Conservation (phyloP, 1,284 basidiomycete species). For the Anthracocystis walkeri region DNA sequence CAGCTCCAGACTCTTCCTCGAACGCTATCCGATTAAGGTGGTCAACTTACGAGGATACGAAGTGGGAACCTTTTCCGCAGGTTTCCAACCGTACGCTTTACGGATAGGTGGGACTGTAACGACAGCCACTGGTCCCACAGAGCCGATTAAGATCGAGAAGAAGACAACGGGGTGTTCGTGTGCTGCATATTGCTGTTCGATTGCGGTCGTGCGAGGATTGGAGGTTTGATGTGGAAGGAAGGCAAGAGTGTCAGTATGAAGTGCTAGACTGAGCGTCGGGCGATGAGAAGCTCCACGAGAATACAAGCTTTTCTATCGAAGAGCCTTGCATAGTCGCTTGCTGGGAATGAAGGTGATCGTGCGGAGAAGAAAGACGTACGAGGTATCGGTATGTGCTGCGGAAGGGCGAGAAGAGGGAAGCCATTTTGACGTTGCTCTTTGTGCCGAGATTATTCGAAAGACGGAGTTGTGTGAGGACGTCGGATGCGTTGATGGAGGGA, state of each 20-base stretch:
- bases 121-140: constrained; percentile 77
- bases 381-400: constrained; percentile 64
- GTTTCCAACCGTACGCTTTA: constrained; percentile 78
- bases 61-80: constrained; percentile 81
- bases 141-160: constrained; percentile 83
- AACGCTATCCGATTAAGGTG: not conserved
- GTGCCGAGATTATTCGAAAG: not conserved
- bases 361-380: constrained; percentile 36
- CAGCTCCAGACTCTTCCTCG: too few relatives aligned
- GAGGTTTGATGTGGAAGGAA: not conserved
- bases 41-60: constrained; percentile 83
- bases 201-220: not conserved
- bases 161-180: constrained; percentile 94
- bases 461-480: too few relatives aligned
- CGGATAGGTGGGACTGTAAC: constrained; percentile 83
- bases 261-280: too few relatives aligned
- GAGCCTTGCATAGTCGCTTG: too few relatives aligned
- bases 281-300: too few relatives aligned
- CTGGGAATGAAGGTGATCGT: not conserved
- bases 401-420: constrained; percentile 60
- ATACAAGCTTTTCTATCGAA: not conserved
- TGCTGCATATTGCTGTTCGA: constrained; percentile 78
- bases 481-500: too few relatives aligned
- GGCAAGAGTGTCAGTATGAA: constrained; percentile 4
- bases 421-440: constrained; percentile 21